These are phyloP conservation scores for Dictyostelium firmibasis DNA, from an alignment of 78 protist species.

Conservation along the genomic window DNA sequence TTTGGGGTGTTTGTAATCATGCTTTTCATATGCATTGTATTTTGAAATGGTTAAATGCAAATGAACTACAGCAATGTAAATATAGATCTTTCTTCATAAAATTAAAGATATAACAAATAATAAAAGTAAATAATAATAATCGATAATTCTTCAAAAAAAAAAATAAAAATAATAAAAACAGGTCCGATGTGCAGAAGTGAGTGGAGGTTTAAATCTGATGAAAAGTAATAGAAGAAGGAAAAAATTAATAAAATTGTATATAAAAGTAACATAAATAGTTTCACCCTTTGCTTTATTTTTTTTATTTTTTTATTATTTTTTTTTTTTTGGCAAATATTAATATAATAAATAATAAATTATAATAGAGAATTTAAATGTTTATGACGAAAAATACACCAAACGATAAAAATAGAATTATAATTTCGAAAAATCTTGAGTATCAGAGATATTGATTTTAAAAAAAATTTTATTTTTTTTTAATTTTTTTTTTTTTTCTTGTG, in stretches of 20 bases:
- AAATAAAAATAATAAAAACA: neutral
- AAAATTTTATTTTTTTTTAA: too few species aligned
- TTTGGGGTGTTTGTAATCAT: conserved; percentile 92
- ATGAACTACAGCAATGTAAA: conserved; percentile 59
- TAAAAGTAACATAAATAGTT: neutral
- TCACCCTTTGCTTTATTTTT: too few species aligned
- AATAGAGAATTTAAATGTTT: too few species aligned
- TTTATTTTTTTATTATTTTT: neutral
- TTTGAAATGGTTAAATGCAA: conserved; percentile 88
- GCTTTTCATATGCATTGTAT: conserved; percentile 95
- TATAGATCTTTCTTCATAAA: too few species aligned
- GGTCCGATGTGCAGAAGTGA: conserved; percentile 77
- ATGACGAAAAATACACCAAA: neutral
- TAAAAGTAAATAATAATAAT: neutral
- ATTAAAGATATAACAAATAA: too few species aligned
- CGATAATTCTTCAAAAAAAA: neutral
- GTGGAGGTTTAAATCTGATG: conserved; percentile 69
- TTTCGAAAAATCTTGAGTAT: neutral
- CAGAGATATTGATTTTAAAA: neutral
- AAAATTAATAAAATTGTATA: neutral
- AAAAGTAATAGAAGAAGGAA: neutral
- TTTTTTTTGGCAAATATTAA: neutral
- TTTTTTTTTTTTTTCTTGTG: too few species aligned
- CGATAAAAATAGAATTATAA: neutral
- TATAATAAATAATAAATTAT: too few species aligned